A percentile compares a stretch with the other conserved stretches of the same genome.
Evolutionary conservation across 306 rosid species (phyloP).

Genomic region (Vigna mungo): DNA sequence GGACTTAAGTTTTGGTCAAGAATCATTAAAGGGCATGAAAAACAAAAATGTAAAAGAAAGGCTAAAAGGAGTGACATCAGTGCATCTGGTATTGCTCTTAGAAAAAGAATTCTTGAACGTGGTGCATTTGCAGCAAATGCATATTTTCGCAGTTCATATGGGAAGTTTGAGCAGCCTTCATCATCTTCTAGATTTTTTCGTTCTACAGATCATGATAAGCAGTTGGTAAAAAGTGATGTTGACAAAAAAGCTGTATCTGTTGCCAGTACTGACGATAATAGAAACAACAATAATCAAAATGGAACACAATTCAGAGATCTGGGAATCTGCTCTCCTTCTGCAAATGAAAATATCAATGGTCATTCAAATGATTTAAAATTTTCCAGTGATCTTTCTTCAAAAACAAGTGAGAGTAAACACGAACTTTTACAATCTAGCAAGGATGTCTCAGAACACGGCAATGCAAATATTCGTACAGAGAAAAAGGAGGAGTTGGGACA

Average conservation of each 20-base stretch:
- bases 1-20: constrained; percentile 72
- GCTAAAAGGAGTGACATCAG: constrained; percentile 62
- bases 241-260: constrained; percentile 51
- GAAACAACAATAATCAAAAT: constrained; percentile 29
- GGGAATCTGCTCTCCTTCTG: constrained; percentile 40
- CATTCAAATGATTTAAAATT: constrained; percentile 43
- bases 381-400: constrained; percentile 38
- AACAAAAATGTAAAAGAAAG: constrained; percentile 66
- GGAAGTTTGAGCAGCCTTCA: constrained; percentile 55
- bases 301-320: constrained; percentile 40
- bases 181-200: constrained; percentile 44
- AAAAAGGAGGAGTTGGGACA: constrained; percentile 49
- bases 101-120: constrained; percentile 70
- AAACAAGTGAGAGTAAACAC: constrained; percentile 49
- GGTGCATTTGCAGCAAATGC: constrained; percentile 74
- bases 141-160: constrained; percentile 57
- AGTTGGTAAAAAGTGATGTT: constrained; percentile 54
- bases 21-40: constrained; percentile 58
- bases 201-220: constrained; percentile 50
- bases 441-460: constrained; percentile 43
- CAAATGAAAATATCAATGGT: constrained; percentile 40
- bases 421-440: constrained; percentile 38
- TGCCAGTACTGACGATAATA: constrained; percentile 36
- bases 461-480: constrained; percentile 39
- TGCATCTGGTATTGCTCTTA: constrained; percentile 56